Base-by-base conservation (phyloP, 805 yeast species). In the Pichia eremophila region DNA sequence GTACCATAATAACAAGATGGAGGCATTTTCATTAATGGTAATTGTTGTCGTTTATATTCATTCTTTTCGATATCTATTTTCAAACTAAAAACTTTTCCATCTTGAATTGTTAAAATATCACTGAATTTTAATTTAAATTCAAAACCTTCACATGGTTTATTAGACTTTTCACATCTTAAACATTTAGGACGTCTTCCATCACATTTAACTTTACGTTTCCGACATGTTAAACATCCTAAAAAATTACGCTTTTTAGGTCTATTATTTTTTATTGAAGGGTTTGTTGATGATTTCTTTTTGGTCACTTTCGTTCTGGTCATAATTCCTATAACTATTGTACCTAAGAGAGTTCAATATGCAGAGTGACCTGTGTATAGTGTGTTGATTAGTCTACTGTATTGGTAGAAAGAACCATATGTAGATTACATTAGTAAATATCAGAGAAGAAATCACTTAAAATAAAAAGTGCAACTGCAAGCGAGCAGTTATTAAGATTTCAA, bases 151-250 rank as follows among this genome's bases (percentile, higher is more conserved):
- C 83, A 78, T 10, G 60, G 59, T 6, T 70, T 47, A 4, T 67
- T 66, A 3, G 79, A 71, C 51, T 68, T 73, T 39, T 49, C 54
- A 59, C 82, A 77, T 46, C 80, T 63, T 32, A 54, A 43, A 54
- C 82, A 77, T 17, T 49, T 51, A 2, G 81, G 81, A 46, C 64
- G 63, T 5, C 59, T 51, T 12, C 72, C 66, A 56, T 75, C 81
- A 60, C 82, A 77, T 56, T 75, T 75, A 53, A 77, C 74, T 52
- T 75, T 76, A 27, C 81, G 62, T 22, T 63, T 56, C 37, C 82
- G 63, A 53, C 82, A 77, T 8, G 81, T 77, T 67, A 76, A 73
- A 58, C 82, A 77, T 5, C 82, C 82, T 41, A 71, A 64, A 57
- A 75, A 75, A 1, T 67, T 57, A 36, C 69, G 51, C 39, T 46